Evolutionary conservation across 257 asterid species (phyloP).

Genomic region (Solanum chmielewskii): DNA sequence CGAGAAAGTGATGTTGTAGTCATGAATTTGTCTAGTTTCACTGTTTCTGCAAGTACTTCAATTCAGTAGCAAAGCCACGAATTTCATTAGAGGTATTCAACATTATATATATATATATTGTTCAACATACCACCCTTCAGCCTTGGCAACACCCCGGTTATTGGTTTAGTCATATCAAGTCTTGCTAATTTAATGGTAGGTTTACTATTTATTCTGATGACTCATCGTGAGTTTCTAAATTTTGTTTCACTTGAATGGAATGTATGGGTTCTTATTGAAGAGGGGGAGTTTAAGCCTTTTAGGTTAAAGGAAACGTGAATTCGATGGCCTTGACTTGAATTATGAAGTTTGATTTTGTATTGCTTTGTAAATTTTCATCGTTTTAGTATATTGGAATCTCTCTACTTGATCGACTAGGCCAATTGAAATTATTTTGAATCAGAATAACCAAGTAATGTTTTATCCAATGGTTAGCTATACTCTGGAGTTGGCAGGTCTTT

Average conservation of each 20-base stretch:
- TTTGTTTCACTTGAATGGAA: neutral
- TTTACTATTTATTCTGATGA: neutral
- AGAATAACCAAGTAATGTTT: neutral
- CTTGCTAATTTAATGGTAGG: neutral
- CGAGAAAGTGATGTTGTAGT: neutral
- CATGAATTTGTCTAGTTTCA: neutral
- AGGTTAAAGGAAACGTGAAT: neutral
- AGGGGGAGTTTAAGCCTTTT: neutral
- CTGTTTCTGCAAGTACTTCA: neutral
- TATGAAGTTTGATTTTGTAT: neutral
- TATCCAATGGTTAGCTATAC: neutral
- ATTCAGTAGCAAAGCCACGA: neutral
- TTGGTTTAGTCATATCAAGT: neutral
- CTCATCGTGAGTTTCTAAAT: neutral
- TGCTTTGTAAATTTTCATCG: neutral
- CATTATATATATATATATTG: neutral
- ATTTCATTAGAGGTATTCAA: neutral
- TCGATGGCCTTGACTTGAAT: neutral
- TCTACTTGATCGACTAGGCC: neutral
- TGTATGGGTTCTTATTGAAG: neutral
- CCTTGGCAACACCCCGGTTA: neutral
- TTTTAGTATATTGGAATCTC: neutral
- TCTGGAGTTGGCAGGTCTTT: neutral
- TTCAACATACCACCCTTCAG: neutral
- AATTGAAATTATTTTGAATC: neutral